A percentile compares a stretch with the other conserved stretches of the same genome.
Evolutionary conservation across 2,329 filamentous ascomycete genomes (phyloP).

Genomic region (Mycosphaerella sp.): DNA sequence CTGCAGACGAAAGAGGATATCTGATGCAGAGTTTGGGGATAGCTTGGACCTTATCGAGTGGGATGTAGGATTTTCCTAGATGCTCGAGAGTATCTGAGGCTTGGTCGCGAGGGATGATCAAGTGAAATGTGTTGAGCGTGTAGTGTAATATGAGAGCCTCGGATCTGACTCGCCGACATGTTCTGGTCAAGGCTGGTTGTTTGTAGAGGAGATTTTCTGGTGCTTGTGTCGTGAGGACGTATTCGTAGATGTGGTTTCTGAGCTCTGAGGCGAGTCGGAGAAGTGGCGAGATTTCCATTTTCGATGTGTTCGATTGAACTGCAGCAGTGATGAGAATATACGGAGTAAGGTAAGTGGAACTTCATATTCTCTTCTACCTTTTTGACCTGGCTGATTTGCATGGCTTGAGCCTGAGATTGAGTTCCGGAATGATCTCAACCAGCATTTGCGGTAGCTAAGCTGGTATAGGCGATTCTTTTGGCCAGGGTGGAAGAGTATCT

Average conservation of each 20-base stretch:
- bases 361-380: too few species aligned
- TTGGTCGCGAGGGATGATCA: conserved; percentile 6
- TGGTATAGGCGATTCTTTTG: not conserved
- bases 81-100: not conserved
- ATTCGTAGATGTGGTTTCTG: conserved; percentile 16
- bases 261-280: conserved; percentile 14
- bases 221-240: not conserved
- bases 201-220: not conserved
- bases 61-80: not conserved
- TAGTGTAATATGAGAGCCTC: conserved; percentile 22
- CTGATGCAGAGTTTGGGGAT: conserved; percentile 1
- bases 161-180: conserved; percentile 18
- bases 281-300: conserved; percentile 9
- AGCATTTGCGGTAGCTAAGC: too few species aligned
- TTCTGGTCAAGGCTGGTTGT: conserved; percentile 9
- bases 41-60: not conserved
- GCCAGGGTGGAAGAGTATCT: not conserved
- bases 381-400: conserved; percentile 4
- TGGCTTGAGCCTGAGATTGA: conserved; percentile 4
- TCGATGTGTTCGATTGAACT: too few species aligned
- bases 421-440: conserved; percentile 8
- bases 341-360: too few species aligned
- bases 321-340: too few species aligned
- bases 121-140: conserved; percentile 22
- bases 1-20: conserved; percentile 11